Evolutionary conservation across 139 green algal genomes (phyloP).

Genomic region (Edaphochlamys debaryana): DNA sequence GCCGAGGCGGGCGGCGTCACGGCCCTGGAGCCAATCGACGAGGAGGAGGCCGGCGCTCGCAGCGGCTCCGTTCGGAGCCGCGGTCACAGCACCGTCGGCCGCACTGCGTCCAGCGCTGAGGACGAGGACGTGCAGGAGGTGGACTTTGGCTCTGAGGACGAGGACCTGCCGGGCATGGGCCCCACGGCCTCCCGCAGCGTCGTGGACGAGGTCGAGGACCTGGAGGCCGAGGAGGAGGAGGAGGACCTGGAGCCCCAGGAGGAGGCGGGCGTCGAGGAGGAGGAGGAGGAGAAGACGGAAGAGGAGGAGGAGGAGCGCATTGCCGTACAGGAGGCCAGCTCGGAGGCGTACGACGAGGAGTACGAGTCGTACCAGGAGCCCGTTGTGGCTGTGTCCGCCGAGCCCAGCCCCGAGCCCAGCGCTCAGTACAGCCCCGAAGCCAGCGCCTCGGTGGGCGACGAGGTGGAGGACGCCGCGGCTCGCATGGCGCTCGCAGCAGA

Average conservation of each 20-base stretch:
- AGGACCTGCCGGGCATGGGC: background rate
- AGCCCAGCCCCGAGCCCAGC: too few relatives aligned
- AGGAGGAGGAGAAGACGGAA: too few relatives aligned
- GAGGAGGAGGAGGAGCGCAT: background rate
- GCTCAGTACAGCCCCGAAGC: too few relatives aligned
- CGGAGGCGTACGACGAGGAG: background rate
- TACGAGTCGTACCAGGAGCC: too few relatives aligned
- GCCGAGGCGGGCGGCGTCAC: background rate
- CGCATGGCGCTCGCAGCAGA: too few relatives aligned
- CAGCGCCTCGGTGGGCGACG: too few relatives aligned
- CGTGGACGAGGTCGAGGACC: background rate
- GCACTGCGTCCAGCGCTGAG: too few relatives aligned
- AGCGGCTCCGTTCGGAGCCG: too few relatives aligned
- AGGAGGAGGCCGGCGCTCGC: background rate
- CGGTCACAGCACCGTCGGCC: too few relatives aligned
- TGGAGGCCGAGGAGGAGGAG: background rate
- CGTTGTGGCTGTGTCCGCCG: too few relatives aligned
- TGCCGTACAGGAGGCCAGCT: background rate
- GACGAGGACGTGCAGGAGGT: background rate
- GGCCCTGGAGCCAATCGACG: conserved; percentile 19
- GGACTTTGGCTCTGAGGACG: too few relatives aligned
- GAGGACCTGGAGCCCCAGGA: background rate
- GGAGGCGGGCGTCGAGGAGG: background rate
- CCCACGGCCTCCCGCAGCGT: background rate
- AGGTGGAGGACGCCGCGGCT: too few relatives aligned